Percentiles rank a stretch among this genome's conserved stretches.
phyloP scores from a whole-genome alignment of 768 basidiomycete species.

The Mycena kentingensis region DNA sequence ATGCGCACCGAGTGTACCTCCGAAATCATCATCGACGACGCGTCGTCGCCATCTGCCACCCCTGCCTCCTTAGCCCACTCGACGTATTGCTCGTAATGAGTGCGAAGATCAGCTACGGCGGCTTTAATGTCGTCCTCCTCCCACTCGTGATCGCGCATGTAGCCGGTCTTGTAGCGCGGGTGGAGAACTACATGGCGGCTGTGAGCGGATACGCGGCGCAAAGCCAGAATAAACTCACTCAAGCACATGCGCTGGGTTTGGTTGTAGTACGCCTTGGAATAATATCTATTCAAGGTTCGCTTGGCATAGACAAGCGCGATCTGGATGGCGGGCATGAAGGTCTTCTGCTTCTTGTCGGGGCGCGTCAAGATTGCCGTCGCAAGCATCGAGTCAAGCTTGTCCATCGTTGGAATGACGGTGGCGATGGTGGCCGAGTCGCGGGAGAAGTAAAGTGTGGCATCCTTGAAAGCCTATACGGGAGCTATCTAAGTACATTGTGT shows the following conservation, averaged over 20 bases:
- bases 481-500: no score
- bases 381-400: conserved; percentile 26
- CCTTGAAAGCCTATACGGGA: conserved; percentile 29
- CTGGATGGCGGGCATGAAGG: no score
- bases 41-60: no score
- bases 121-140: conserved; percentile 27
- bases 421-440: conserved; percentile 21
- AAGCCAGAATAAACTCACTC: not conserved
- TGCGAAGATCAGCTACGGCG: conserved; percentile 24
- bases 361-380: conserved; percentile 15
- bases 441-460: conserved; percentile 28
- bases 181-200: conserved; percentile 33
- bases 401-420: conserved; percentile 34
- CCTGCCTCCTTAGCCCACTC: not conserved
- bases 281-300: no score
- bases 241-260: not conserved
- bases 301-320: no score
- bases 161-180: conserved; percentile 36
- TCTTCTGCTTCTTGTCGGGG: conserved; percentile 7
- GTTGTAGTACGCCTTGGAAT: conserved; percentile 3
- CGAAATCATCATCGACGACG: no score
- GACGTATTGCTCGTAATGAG: no score
- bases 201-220: no score
- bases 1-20: no score
- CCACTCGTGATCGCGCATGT: conserved; percentile 34